A percentile compares a stretch with the other conserved stretches of the same genome.
Conservation (phyloP, 805 yeast species). For the Metschnikowia corniflorae region DNA sequence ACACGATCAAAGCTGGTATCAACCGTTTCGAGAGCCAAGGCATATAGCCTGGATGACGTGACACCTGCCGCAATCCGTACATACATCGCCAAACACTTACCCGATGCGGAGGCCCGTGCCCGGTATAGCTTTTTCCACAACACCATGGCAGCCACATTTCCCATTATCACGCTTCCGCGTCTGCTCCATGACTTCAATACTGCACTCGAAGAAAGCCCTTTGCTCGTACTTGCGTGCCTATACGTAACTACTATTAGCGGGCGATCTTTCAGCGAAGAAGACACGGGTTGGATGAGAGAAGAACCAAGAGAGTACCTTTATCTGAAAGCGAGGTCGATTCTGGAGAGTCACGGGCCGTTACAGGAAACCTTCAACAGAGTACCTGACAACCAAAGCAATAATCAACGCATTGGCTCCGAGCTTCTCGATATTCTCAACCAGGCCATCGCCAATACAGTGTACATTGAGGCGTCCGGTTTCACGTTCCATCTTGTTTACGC, state of each 20-base stretch:
- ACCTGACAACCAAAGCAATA: too few relatives aligned
- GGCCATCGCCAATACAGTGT: conserved; percentile 42
- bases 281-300: conserved; percentile 37
- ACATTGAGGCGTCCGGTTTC: conserved; percentile 41
- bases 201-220: conserved; percentile 40
- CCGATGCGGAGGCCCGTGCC: conserved; percentile 28
- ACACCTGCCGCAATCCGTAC: too few relatives aligned
- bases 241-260: conserved; percentile 48
- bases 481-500: conserved; percentile 40
- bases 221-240: conserved; percentile 41
- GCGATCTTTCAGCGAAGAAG: conserved; percentile 9
- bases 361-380: too few relatives aligned
- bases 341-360: too few relatives aligned
- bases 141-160: conserved; percentile 45
- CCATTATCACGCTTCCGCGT: conserved; percentile 42
- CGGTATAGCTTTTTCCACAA: conserved; percentile 35
- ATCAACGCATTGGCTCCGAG: too few relatives aligned
- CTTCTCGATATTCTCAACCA: too few relatives aligned
- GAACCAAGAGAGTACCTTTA: conserved; percentile 44
- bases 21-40: too few relatives aligned
- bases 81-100: background rate
- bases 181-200: conserved; percentile 35
- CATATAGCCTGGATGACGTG: too few relatives aligned
- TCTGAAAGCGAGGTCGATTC: too few relatives aligned
- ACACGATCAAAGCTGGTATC: too few relatives aligned